Conservation (phyloP, 1,284 basidiomycete genomes). For the Binderoboletus segoi region DNA sequence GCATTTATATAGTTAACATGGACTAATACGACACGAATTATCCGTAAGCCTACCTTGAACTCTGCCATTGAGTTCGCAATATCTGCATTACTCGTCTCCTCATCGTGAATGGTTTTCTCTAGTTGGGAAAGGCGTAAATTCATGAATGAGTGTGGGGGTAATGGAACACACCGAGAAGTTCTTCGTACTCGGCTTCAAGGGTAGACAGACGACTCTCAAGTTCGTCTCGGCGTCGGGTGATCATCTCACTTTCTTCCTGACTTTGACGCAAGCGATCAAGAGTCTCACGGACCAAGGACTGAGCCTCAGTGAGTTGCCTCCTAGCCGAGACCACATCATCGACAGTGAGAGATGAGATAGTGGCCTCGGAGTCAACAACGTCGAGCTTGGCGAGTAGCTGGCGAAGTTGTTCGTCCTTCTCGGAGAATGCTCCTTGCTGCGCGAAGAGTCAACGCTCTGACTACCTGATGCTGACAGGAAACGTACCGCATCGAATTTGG, state of each 20-base stretch:
- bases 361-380: slow-evolving; percentile 61
- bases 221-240: slow-evolving; percentile 83
- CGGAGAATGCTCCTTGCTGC: slow-evolving; percentile 85
- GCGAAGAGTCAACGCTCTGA: slow-evolving; percentile 12
- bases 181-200: slow-evolving; percentile 94
- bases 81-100: slow-evolving; percentile 80
- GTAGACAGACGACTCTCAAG: slow-evolving; percentile 81
- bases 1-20: slow-evolving; percentile 13
- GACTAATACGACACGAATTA: slow-evolving; percentile 3
- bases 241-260: slow-evolving; percentile 92
- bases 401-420: slow-evolving; percentile 92
- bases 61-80: slow-evolving; percentile 83
- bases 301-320: slow-evolving; percentile 88
- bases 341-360: slow-evolving; percentile 60
- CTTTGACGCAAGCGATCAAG: slow-evolving; percentile 87
- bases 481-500: slow-evolving; percentile 92
- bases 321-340: slow-evolving; percentile 83
- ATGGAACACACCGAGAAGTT: slow-evolving; percentile 75
- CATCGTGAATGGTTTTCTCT: slow-evolving; percentile 87
- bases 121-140: slow-evolving; percentile 21
- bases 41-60: slow-evolving; percentile 70
- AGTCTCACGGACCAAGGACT: slow-evolving; percentile 84
- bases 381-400: slow-evolving; percentile 84
- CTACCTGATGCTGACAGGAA: slow-evolving; percentile 2
- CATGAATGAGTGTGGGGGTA: slow-evolving; percentile 10